Evolutionary conservation across 495 filamentous ascomycete species (phyloP), one percentile per base, ranked within the genome.

Genomic region (Podospora pseudoanserina): DNA sequence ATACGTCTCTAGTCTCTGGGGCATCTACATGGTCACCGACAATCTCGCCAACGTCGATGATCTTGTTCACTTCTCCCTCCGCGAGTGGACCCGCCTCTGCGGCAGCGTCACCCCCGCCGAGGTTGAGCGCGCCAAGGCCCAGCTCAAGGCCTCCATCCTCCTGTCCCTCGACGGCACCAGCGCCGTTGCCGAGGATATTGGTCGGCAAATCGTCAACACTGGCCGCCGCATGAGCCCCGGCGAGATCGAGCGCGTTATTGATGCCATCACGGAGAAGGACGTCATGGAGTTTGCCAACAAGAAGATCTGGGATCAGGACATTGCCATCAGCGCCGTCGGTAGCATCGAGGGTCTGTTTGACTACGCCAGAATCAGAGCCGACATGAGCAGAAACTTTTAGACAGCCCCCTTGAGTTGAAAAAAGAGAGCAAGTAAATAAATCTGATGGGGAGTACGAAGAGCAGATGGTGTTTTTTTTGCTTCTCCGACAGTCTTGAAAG

Each of bases 141-240:
- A 99, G 84, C 90, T 99, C 71, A 99, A 99, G 88, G 96, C 96
- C 62, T 97, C 95, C 39, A 92, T 98, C 72, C 90, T 99, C 65
- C 89, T 99, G 71, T 94, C 92, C 39, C 92, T 99, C 39, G 95
- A 99, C 83, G 96, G 92, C 79, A 98, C 96, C 73, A 97, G 94
- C 54, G 92, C 94, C 70, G 91, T 97, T 44, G 95, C 95, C 59
- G 95, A 99, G 85, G 95, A 99, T 79, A 97, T 99, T 75, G 95
- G 95, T 72, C 91, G 95, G 74, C 95, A 99, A 82, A 92, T 98
- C 82, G 89, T 99, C 82, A 98, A 93, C 67, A 98, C 95, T 53
- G 95, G 95, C 77, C 89, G 95, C 68, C 87, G 95, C 60, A 90
- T 96, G 87, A 88, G 80, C 77, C 90, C 95, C 68, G 91, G 92